A percentile compares a stretch with the other conserved stretches of the same genome.
Evolutionary conservation across 1,139 yeast genomes (phyloP).

Genomic region (Zygosaccharomyces sapae): DNA sequence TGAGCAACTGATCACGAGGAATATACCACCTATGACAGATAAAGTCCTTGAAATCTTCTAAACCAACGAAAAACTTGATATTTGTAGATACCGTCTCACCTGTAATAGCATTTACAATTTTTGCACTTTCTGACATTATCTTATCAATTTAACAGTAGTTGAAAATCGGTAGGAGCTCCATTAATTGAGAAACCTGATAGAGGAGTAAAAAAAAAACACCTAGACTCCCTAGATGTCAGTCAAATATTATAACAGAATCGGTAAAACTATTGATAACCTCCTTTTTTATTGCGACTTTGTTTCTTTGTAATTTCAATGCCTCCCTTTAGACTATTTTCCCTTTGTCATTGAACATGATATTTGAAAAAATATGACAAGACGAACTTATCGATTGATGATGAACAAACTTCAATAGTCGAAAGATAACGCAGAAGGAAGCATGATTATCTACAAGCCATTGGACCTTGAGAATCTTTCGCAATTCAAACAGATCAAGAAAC

Average conservation of each 20-base stretch:
- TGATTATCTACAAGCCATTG: conserved; percentile 25
- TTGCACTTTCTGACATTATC: conserved; percentile 23
- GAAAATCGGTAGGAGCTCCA: background rate
- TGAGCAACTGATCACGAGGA: conserved; percentile 46
- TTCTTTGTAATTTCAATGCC: no score
- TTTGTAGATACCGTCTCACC: conserved; percentile 38
- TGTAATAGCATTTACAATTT: conserved; percentile 42
- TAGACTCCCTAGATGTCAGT: no score
- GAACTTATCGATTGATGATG: background rate
- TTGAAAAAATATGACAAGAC: background rate
- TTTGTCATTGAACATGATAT: no score
- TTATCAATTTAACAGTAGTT: background rate
- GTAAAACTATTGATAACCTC: no score
- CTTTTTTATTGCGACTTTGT: no score
- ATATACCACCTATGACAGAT: conserved; percentile 42
- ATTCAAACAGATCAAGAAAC: conserved; percentile 38
- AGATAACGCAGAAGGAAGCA: conserved; percentile 11
- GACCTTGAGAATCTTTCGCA: conserved; percentile 31
- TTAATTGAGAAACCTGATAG: background rate
- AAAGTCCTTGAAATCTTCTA: conserved; percentile 47
- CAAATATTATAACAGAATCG: no score
- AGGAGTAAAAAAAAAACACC: background rate
- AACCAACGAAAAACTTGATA: conserved; percentile 37
- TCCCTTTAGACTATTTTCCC: no score
- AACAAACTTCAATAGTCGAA: background rate